Conservation (phyloP, 495 filamentous ascomycete genomes). For the Podospora pseudocomata region DNA sequence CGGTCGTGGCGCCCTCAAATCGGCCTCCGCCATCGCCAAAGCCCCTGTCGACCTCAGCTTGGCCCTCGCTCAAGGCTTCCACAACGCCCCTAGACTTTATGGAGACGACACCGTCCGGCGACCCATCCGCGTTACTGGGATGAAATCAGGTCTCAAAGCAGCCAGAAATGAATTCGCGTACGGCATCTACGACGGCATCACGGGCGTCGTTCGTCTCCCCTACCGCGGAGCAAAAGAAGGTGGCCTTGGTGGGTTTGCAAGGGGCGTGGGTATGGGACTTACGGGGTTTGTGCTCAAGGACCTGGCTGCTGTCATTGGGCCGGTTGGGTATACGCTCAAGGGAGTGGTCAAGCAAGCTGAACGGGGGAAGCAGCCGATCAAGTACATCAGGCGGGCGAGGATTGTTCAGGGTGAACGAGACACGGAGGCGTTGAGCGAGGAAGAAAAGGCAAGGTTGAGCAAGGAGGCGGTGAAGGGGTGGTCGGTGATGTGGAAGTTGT, state of each 20-base stretch:
- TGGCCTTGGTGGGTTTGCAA: slow-evolving; percentile 55
- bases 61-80: slow-evolving; percentile 74
- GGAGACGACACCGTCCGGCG: slow-evolving; percentile 49
- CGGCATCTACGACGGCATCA: slow-evolving; percentile 71
- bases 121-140: slow-evolving; percentile 59
- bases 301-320: slow-evolving; percentile 59
- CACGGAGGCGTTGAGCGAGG: slow-evolving; percentile 27
- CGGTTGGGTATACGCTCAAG: slow-evolving; percentile 62
- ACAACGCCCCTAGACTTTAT: slow-evolving; percentile 78
- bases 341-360: slow-evolving; percentile 56
- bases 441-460: slow-evolving; percentile 25
- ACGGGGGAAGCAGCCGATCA: slow-evolving; percentile 44
- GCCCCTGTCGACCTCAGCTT: slow-evolving; percentile 66
- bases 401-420: slow-evolving; percentile 48
- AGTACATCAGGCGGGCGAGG: slow-evolving; percentile 47
- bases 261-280: slow-evolving; percentile 70
- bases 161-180: slow-evolving; percentile 64
- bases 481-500: slow-evolving; percentile 41
- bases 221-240: slow-evolving; percentile 56
- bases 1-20: slow-evolving; percentile 44
- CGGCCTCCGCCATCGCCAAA: slow-evolving; percentile 43
- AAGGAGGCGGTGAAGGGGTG: slow-evolving; percentile 38
- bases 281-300: slow-evolving; percentile 71
- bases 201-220: slow-evolving; percentile 65
- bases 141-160: slow-evolving; percentile 62